phyloP scores from a whole-genome alignment of 2,329 filamentous ascomycete species.

The Fusarium miscanthi region DNA sequence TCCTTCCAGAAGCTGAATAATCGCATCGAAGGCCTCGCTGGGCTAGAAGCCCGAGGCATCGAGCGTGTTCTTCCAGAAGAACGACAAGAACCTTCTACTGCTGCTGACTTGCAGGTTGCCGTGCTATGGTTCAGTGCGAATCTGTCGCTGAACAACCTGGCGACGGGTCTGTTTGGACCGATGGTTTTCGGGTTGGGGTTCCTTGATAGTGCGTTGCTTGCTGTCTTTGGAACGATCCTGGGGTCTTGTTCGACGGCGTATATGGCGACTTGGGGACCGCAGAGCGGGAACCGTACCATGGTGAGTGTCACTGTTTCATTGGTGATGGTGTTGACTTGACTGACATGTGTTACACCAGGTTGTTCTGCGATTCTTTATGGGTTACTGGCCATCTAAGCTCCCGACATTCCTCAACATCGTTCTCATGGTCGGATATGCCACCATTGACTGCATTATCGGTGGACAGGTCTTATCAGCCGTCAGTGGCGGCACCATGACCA shows the following conservation, averaged over 20 bases:
- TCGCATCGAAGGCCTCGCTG: conserved; percentile 45
- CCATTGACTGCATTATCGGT: conserved; percentile 83
- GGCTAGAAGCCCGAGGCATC: conserved; percentile 56
- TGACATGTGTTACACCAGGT: conserved; percentile 51
- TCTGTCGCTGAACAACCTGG: conserved; percentile 60
- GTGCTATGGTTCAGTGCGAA: conserved; percentile 59
- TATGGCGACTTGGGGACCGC: conserved; percentile 81
- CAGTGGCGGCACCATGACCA: conserved; percentile 71
- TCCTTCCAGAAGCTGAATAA: conserved; percentile 29
- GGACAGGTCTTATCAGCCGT: conserved; percentile 81
- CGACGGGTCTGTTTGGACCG: conserved; percentile 77
- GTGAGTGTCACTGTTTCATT: conserved; percentile 44
- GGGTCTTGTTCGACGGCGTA: conserved; percentile 79
- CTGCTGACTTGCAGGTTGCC: conserved; percentile 53
- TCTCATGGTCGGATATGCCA: conserved; percentile 79
- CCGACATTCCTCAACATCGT: conserved; percentile 57
- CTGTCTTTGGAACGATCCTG: conserved; percentile 80
- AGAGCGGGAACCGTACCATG: conserved; percentile 82
- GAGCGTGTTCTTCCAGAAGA: conserved; percentile 53
- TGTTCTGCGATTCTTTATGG: conserved; percentile 81
- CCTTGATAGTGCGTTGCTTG: conserved; percentile 76
- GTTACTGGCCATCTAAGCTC: conserved; percentile 63
- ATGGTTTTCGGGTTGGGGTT: conserved; percentile 77
- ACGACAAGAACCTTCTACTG: conserved; percentile 48
- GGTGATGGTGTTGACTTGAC: neutral